These are phyloP conservation scores for Candida sanyaensis DNA, from an alignment of 1,139 yeast genomes.

Conservation along the genomic window DNA sequence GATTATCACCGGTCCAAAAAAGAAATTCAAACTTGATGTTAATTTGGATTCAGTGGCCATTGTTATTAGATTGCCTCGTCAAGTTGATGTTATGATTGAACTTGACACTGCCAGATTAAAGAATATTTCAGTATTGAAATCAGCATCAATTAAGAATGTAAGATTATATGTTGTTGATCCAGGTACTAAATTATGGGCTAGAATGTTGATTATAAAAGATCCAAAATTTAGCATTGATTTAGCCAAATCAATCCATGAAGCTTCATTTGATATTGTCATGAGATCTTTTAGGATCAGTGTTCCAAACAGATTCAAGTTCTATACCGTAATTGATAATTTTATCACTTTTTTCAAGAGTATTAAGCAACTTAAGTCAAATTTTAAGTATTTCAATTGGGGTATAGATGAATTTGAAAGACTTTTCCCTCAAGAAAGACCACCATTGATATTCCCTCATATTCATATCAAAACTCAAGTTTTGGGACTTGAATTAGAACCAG, in stretches of 20 bases:
- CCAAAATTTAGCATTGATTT: slow-evolving; percentile 29
- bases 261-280: slow-evolving; percentile 24
- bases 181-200: slow-evolving; percentile 47
- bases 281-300: slow-evolving; percentile 38
- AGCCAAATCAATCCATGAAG: slow-evolving; percentile 20
- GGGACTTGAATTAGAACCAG: slow-evolving; percentile 42
- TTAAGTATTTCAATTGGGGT: slow-evolving; percentile 39
- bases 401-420: slow-evolving; percentile 38
- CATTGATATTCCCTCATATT: slow-evolving; percentile 33
- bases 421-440: slow-evolving; percentile 32
- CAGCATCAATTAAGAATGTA: slow-evolving; percentile 33
- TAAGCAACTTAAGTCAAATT: slow-evolving; percentile 55
- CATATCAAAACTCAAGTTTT: slow-evolving; percentile 31
- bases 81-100: slow-evolving; percentile 54
- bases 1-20: slow-evolving; percentile 23
- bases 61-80: slow-evolving; percentile 51
- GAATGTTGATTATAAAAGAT: slow-evolving; percentile 42
- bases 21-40: slow-evolving; percentile 33
- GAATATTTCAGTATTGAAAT: slow-evolving; percentile 29
- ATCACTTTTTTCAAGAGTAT: slow-evolving; percentile 62
- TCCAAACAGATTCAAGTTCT: slow-evolving; percentile 66
- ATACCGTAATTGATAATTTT: slow-evolving; percentile 65
- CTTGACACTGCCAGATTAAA: slow-evolving; percentile 37
- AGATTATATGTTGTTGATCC: slow-evolving; percentile 60
- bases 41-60: slow-evolving; percentile 43